Evolutionary conservation across 2,329 filamentous ascomycete species (phyloP), one percentile per base, ranked within the genome.

Genomic region (Rhexocercosporidium sp.): DNA sequence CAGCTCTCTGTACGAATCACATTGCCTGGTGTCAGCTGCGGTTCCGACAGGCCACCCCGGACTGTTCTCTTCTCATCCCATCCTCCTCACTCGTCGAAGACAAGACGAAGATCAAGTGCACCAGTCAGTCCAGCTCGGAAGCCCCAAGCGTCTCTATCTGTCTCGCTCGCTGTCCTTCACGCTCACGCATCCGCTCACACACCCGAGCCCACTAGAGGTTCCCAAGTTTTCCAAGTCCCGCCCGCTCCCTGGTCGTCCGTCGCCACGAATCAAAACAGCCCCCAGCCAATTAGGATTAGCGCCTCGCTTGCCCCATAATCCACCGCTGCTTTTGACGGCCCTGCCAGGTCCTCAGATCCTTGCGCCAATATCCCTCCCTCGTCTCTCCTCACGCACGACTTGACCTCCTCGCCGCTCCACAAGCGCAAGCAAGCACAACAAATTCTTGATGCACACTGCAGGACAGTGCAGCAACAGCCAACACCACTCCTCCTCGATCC

Each of bases 361-460:
- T 66, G 67, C 69, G 65, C 69, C 66, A 27, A 70, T 62, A 39
- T 54, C 66, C 41, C 65, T 59, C 63, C 66, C 51, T 6, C 51
- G 5, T 20, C 44, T 20, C 51, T 20, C 51, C 22, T 56, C 51
- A 61, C 57, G 49, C 34, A 9, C 54, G 2, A 39, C 53, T n/a
- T n/a, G n/a, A n/a, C n/a, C n/a, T 54, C 64, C 31, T 25, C 51
- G 53, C 14, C 39, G 31, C 31, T 39, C 34, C 31, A 57, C 46
- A 47, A 25, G 49, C 44, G 31, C 53, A 37, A 59, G 37, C 56
- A 44, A 27, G 64, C 66, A 65, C 63, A 66, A 68, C 60, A 64
- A 65, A 70, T 53, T n/a, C n/a, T 60, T 66, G 67, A 66, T 66
- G 69, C 68, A 67, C 65, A 64, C 68, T 70, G 66, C 70, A 68